Evolutionary conservation across 306 rosid genomes (phyloP), one percentile per base, ranked within the genome.

Genomic region (Medicago lupulina): DNA sequence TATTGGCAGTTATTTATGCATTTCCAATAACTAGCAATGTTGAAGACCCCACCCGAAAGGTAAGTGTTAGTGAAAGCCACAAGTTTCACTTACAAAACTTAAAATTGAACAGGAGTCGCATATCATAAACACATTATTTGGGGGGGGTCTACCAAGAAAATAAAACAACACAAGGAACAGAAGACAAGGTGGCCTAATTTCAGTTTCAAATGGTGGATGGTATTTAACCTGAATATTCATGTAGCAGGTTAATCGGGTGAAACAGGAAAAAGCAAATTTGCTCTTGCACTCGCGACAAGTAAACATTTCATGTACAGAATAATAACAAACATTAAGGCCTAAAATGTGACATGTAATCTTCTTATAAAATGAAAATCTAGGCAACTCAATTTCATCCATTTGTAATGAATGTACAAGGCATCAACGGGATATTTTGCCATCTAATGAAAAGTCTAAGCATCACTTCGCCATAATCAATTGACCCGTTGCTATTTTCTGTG

Each of bases 341-440:
- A 83, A 76, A 19, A 60, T 59, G 76, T 58, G 78, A 88, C 74
- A 62, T 65, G 78, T 47, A 68, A 75, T 82, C 79, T 78, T 62
- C 60, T 69, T 71, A 60, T 73, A 34, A 81, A 86, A 76, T 78
- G 83, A 78, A 77, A 74, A 74, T 79, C 87, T 85, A 76, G 75
- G 65, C 78, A 71, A 85, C 91, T 84, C 76, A 82, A 77, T 81
- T 81, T 79, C 79, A 70, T 76, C 88, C 82, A 86, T 85, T 74
- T 58, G 87, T 88, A 47, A 85, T 76, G 77, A 76, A 85, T 87
- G 87, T 88, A 91, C 89, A 91, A 76, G 81, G 86, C 87, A 87
- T 83, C 86, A 64, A 51, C 83, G 71, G 73, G 82, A 83, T 62
- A 53, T 78, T 71, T 71, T 4, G 34, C 72, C 49, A 13, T 83